Evolutionary conservation across 1,284 basidiomycete species (phyloP).

Genomic region (Ganoderma multipileum): DNA sequence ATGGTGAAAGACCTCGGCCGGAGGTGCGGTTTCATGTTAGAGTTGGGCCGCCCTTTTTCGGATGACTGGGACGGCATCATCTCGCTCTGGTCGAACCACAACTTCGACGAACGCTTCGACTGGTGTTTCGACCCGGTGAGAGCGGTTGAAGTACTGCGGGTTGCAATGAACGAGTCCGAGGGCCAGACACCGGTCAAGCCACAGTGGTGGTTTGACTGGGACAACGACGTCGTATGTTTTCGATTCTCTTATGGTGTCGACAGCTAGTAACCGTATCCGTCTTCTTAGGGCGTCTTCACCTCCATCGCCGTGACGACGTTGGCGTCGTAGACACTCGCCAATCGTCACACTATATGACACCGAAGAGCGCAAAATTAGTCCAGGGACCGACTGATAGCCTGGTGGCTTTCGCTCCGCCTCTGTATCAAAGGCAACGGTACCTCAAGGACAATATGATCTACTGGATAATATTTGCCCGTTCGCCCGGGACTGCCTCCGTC

Average conservation of each 20-base stretch:
- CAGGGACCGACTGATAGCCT: too few relatives aligned
- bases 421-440: too few relatives aligned
- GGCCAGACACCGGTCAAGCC: background rate
- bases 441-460: too few relatives aligned
- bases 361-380: too few relatives aligned
- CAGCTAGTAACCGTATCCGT: background rate
- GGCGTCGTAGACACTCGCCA: too few relatives aligned
- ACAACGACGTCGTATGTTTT: background rate
- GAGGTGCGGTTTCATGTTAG: background rate
- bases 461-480: too few relatives aligned
- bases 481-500: too few relatives aligned
- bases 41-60: background rate
- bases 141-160: background rate
- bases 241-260: background rate
- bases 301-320: too few relatives aligned
- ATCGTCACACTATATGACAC: too few relatives aligned
- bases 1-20: background rate
- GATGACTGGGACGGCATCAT: background rate
- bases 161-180: background rate
- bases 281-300: background rate
- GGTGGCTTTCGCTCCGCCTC: too few relatives aligned
- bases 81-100: background rate
- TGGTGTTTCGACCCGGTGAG: background rate
- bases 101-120: background rate
- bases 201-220: slow-evolving; percentile 2